Evolutionary conservation across 148 eudicot genomes (phyloP).

Genomic region (Oxyria digyna): DNA sequence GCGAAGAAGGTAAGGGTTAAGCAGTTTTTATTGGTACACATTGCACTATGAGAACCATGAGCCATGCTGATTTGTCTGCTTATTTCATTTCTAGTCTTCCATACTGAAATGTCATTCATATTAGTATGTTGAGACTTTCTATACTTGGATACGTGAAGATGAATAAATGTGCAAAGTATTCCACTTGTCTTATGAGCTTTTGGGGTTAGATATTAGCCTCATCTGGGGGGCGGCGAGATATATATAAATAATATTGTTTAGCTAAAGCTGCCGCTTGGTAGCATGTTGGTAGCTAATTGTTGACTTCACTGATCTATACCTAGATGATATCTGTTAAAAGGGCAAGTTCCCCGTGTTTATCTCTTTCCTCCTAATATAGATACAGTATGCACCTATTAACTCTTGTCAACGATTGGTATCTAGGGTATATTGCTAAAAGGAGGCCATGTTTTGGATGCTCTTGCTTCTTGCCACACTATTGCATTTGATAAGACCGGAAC

Average conservation of each 20-base stretch:
- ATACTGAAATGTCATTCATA: background rate
- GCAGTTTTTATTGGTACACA: background rate
- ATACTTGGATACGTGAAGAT: background rate
- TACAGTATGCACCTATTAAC: background rate
- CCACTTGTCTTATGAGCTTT: background rate
- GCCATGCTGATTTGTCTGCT: background rate
- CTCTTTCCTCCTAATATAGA: background rate
- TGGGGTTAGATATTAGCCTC: background rate
- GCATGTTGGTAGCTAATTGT: background rate
- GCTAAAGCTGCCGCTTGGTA: background rate
- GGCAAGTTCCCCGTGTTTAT: background rate
- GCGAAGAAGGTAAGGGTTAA: slow-evolving; percentile 59
- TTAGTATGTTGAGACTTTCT: background rate
- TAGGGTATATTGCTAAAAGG: slow-evolving; percentile 97
- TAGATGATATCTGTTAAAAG: background rate
- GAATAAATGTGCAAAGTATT: background rate
- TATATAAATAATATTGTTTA: background rate
- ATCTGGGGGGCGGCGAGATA: background rate
- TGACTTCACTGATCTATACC: background rate
- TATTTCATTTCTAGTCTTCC: background rate
- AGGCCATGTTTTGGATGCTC: slow-evolving; percentile 83
- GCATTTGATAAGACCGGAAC: slow-evolving; percentile 99
- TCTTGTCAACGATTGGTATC: slow-evolving; percentile 7
- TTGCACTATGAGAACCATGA: background rate
- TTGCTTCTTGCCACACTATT: slow-evolving; percentile 78